A percentile compares a stretch with the other conserved stretches of the same genome.
These are phyloP conservation scores for Aspergillus funiculosus DNA, from an alignment of 495 filamentous ascomycete genomes.

Conservation along the genomic window DNA sequence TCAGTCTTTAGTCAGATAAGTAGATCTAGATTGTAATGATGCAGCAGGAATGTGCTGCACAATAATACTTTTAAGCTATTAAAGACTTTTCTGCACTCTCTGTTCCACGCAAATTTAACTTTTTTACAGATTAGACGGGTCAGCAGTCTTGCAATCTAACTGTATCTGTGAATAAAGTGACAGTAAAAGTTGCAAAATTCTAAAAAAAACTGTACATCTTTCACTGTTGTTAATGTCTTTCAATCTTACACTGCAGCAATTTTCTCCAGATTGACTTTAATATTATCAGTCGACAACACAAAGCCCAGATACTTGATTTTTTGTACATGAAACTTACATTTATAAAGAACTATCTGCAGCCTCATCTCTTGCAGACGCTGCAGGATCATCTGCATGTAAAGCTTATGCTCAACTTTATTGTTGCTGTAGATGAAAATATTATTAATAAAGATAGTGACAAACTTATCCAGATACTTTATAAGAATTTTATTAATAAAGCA, in stretches of 20 bases:
- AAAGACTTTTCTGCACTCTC: background rate
- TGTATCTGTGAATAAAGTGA: conserved; percentile 25
- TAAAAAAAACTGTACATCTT: conserved; percentile 23
- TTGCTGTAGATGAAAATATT: conserved; percentile 32
- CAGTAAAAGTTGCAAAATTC: conserved; percentile 31
- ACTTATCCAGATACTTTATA: conserved; percentile 19
- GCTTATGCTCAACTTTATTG: conserved; percentile 19
- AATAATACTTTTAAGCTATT: background rate
- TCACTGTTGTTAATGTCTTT: conserved; percentile 12
- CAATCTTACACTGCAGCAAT: conserved; percentile 20
- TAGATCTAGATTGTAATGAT: conserved; percentile 9
- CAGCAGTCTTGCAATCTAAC: conserved; percentile 13
- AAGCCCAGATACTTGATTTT: conserved; percentile 23
- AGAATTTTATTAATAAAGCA: conserved; percentile 28
- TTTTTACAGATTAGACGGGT: conserved; percentile 3
- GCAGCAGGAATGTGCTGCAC: background rate
- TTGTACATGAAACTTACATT: conserved; percentile 26
- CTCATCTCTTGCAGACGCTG: conserved; percentile 9
- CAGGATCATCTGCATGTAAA: conserved; percentile 19
- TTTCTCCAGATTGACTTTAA: background rate
- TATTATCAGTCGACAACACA: conserved; percentile 15
- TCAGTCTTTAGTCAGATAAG: conserved; percentile 15
- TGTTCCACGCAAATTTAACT: background rate
- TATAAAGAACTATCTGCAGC: conserved; percentile 17
- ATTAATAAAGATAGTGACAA: conserved; percentile 29